Conservation (phyloP, 2,329 filamentous ascomycete species). For the Diaporthe caulivora region DNA sequence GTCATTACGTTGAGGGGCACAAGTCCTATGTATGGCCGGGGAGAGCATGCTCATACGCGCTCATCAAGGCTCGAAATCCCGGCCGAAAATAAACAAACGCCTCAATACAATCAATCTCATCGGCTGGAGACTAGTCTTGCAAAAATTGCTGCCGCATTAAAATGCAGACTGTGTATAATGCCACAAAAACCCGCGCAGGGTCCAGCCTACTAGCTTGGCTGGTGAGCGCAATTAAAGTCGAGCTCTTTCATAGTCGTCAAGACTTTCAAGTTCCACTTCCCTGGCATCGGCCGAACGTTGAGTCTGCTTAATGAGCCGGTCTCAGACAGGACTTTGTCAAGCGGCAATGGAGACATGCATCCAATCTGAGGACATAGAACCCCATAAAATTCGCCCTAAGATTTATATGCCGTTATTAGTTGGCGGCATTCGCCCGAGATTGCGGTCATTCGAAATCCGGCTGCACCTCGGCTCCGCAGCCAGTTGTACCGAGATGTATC, state of each 20-base stretch:
- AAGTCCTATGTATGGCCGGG: neutral
- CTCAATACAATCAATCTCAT: conserved; percentile 17
- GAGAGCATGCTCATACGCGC: conserved; percentile 23
- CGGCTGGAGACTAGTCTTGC: conserved; percentile 9
- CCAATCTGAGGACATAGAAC: conserved; percentile 15
- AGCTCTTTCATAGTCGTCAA: conserved; percentile 10
- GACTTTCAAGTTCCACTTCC: conserved; percentile 28
- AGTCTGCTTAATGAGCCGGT: conserved; percentile 26
- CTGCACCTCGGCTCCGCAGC: conserved; percentile 30
- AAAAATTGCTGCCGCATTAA: neutral
- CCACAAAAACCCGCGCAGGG: conserved; percentile 4
- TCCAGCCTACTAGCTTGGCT: neutral
- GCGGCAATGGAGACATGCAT: conserved; percentile 21
- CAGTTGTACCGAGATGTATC: conserved; percentile 29
- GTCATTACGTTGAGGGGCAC: neutral
- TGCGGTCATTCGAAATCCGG: conserved; percentile 27
- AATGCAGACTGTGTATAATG: neutral
- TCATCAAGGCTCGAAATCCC: neutral
- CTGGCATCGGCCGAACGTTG: conserved; percentile 32
- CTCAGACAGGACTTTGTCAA: conserved; percentile 26
- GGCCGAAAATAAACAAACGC: neutral
- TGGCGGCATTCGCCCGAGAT: conserved; percentile 33
- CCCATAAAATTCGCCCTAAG: neutral
- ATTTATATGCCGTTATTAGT: conserved; percentile 24
- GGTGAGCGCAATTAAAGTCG: neutral